Evolutionary conservation across 805 yeast species (phyloP).

Genomic region (Ogataea dorogensis): DNA sequence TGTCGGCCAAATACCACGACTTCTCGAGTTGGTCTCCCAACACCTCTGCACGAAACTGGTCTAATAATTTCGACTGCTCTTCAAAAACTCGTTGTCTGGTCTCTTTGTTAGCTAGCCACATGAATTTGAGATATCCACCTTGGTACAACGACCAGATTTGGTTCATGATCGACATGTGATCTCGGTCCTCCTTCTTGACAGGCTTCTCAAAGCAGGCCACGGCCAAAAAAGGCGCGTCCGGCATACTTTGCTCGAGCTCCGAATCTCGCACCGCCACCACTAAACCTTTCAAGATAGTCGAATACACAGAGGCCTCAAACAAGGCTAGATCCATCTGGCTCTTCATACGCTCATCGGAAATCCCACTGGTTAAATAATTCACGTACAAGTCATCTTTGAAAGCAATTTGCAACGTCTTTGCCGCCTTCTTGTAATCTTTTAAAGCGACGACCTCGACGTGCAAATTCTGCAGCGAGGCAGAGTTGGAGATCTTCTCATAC

Average conservation of each 20-base stretch:
- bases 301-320: constrained; percentile 53
- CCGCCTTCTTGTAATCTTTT: constrained; percentile 53
- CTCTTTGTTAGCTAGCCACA: constrained; percentile 38
- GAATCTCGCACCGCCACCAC: constrained; percentile 50
- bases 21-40: constrained; percentile 39
- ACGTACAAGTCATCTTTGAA: constrained; percentile 56
- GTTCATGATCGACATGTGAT: constrained; percentile 32
- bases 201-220: constrained; percentile 50
- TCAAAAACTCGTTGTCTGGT: constrained; percentile 50
- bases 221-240: constrained; percentile 48
- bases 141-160: constrained; percentile 35
- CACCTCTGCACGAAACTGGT: constrained; percentile 42
- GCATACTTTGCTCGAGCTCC: constrained; percentile 41
- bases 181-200: constrained; percentile 13
- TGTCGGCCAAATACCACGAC: constrained; percentile 58
- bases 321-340: constrained; percentile 46
- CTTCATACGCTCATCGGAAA: constrained; percentile 35
- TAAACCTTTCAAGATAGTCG: constrained; percentile 49
- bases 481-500: constrained; percentile 1
- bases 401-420: constrained; percentile 50
- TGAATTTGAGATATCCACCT: constrained; percentile 34
- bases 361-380: constrained; percentile 46
- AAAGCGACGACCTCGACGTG: constrained; percentile 34
- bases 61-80: constrained; percentile 49
- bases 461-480: constrained; percentile 10